A percentile compares a stretch with the other conserved stretches of the same genome.
These are phyloP conservation scores for Inonotus obliquus DNA, from an alignment of 1,284 basidiomycete genomes.

Conservation along the genomic window DNA sequence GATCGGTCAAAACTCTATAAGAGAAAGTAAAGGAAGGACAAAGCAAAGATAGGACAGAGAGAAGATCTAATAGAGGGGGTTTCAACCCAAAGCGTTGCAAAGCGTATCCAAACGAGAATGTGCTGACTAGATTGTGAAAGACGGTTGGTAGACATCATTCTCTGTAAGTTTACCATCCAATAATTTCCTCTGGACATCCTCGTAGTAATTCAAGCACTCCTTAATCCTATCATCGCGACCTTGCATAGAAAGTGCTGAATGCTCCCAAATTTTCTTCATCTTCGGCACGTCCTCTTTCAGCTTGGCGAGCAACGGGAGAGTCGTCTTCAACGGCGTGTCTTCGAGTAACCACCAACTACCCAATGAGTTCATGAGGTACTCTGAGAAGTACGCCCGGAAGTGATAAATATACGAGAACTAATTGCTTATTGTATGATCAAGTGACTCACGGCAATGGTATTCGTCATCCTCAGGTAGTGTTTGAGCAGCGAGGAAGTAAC, in stretches of 20 bases:
- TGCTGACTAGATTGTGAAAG: background rate
- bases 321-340: background rate
- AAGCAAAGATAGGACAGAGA: no score
- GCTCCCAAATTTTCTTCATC: slow-evolving; percentile 26
- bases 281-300: slow-evolving; percentile 18
- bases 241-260: slow-evolving; percentile 19
- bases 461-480: slow-evolving; percentile 19
- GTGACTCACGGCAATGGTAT: slow-evolving; percentile 11
- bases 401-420: no score
- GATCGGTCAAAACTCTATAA: no score
- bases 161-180: background rate
- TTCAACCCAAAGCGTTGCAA: background rate
- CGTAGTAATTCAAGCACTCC: slow-evolving; percentile 3
- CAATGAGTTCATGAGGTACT: background rate
- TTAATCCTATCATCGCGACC: slow-evolving; percentile 6
- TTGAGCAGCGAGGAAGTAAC: slow-evolving; percentile 14
- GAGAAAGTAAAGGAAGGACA: no score
- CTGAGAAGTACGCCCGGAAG: background rate
- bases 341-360: slow-evolving; percentile 1
- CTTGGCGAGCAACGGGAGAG: background rate
- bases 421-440: background rate
- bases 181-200: background rate
- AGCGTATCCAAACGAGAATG: background rate
- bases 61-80: no score
- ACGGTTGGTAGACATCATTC: background rate